Base-by-base conservation (phyloP, 2,329 filamentous ascomycete species). In the Aspergillus sp. region DNA sequence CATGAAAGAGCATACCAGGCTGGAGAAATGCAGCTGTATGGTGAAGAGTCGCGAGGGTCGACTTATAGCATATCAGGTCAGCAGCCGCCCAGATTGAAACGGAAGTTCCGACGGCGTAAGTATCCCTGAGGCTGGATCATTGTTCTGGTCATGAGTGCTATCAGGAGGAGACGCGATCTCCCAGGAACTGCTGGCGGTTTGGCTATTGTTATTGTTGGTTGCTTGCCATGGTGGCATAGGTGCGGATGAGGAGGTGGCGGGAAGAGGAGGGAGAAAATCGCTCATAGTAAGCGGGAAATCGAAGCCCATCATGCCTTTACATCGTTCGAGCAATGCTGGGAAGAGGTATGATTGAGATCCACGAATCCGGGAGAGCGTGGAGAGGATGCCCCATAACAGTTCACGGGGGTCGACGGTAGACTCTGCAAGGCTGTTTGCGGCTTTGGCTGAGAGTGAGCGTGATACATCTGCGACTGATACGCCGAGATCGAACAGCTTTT, bases 331-430 rank as follows among this genome's bases (percentile, higher is more conserved):
- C 1, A 75, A 59, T 3, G 65, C 40, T 0, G 73, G 72, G 41
- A 75, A 73, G 17, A 75, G 66, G 56, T 75, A 73, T 0, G 73
- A 75, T 15, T 70, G 69, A 19, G 73, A 74, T 24, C 73, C 73
- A n/a, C 73, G 71, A 45, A 75, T 76, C 19, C 71, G 70, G 20
- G 70, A 72, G 4, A 75, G 65, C 3, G 70, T 73, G 46, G 68
- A 70, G 15, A 75, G 63, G n/a, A 76, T 73, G 7, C 72, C 73
- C 71, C 73, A 75, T 20, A 76, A 67, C 13, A 76, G 66, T 42
- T 76, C 68, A 20, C 69, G 69, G 11, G 70, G 68, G 37, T 73
- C 69, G 54, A 72, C 54, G 4, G 66, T 62, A 5, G 67, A 67
- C 40, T 73, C 68, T n/a, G 70, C 64, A 8, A 73, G 64, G 6